Evolutionary conservation across 768 basidiomycete species (phyloP), one percentile per base, ranked within the genome.

Genomic region (Steccherinum ochraceum): DNA sequence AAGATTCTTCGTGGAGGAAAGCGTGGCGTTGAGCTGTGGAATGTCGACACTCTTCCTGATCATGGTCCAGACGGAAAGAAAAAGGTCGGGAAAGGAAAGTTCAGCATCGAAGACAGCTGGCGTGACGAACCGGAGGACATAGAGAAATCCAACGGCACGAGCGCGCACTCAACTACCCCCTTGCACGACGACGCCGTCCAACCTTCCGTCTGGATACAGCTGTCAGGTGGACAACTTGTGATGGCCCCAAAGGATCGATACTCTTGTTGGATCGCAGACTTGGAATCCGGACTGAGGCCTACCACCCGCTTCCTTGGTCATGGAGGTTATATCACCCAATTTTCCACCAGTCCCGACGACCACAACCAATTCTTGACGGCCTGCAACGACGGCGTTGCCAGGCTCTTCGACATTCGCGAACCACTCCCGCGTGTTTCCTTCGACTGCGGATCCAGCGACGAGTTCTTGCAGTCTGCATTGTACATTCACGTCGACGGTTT

Each of bases 351-450:
- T 52, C 57, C 49, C 0, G 65, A 54, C 0, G 71, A 73, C 46
- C 63, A 65, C 3, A 67, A 69, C 50, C 30, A 59, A 0, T 75
- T 76, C 56, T 52, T 66, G 16, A 72, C 70, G 0, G 62, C 62
- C 3, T 62, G 64, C 24, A 55, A 41, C 13, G 74, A 77, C 50
- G 72, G 75, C 1, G 62, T 62, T 35, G 70, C 66, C 20, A 53
- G 74, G n/a, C 47, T 75, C 16, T 75, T 64, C 53, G 74, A 75
- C 55, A 56, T 63, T 11, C 63, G 73, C 10, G 58, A 61, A 5
- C 66, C 66, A 1, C 52, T 74, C 1, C 73, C 72, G 2, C 63
- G 64, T 0, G 45, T 72, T n/a, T 68, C 69, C 0, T 57, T 76
- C 13, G 58, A 63, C 71, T 11, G 49, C 50, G n/a, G 53, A 45